phyloP scores from a whole-genome alignment of 1,139 yeast genomes.

The Sugiyamaella pinicola region DNA sequence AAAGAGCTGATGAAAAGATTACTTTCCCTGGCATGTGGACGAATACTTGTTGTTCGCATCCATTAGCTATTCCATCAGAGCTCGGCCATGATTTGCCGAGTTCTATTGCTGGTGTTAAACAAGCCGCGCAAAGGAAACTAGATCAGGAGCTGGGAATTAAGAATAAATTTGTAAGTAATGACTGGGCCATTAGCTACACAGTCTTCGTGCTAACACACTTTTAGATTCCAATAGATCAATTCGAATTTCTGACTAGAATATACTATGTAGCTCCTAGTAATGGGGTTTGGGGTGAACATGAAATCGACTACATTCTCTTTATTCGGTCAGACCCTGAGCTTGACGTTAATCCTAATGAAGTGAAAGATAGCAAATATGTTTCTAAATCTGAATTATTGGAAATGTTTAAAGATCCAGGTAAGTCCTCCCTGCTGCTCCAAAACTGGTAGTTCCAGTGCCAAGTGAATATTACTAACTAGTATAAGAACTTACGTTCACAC shows the following conservation, averaged over 20 bases:
- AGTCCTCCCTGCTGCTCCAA: too few species aligned
- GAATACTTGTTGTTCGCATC: conserved; percentile 98
- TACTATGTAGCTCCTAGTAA: conserved; percentile 88
- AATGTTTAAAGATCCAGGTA: conserved; percentile 65
- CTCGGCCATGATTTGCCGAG: conserved; percentile 62
- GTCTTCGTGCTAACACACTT: neutral
- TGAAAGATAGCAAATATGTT: conserved; percentile 78
- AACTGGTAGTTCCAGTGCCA: too few species aligned
- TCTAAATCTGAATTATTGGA: conserved; percentile 61
- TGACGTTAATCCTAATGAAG: conserved; percentile 70
- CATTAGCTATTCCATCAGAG: conserved; percentile 80
- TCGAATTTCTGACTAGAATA: conserved; percentile 86
- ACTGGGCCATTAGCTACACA: neutral
- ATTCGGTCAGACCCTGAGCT: conserved; percentile 60
- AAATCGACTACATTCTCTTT: conserved; percentile 89
- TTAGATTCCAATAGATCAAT: conserved; percentile 58
- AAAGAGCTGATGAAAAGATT: conserved; percentile 93
- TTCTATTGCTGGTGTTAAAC: conserved; percentile 76
- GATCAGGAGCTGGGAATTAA: conserved; percentile 90
- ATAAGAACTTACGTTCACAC: conserved; percentile 69
- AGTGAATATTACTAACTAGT: neutral
- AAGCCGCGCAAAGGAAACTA: conserved; percentile 89
- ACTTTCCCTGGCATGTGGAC: conserved; percentile 98
- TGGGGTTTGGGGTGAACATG: conserved; percentile 97
- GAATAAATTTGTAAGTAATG: conserved; percentile 47